Conservation (phyloP, 2,329 filamentous ascomycete genomes). For the Biscogniauxia marginata region DNA sequence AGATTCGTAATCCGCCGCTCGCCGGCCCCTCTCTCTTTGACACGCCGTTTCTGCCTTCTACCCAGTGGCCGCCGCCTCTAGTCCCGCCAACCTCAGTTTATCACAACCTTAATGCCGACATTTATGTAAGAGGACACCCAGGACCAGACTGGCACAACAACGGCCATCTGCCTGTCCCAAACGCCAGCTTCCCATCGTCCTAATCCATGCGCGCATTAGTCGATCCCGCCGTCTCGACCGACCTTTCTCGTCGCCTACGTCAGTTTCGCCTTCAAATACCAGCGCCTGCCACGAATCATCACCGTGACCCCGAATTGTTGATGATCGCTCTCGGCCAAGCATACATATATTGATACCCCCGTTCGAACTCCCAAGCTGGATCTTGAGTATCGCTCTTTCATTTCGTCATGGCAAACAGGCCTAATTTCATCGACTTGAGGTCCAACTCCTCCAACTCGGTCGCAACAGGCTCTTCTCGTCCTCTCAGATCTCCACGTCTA, state of each 20-base stretch:
- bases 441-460: constrained; percentile 54
- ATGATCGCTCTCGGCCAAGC: not conserved
- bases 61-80: not conserved
- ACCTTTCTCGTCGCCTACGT: not conserved
- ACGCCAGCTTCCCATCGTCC: not conserved
- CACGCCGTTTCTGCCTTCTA: not conserved
- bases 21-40: not conserved
- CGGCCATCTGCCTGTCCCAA: not conserved
- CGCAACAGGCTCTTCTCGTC: constrained; percentile 45
- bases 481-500: constrained; percentile 70
- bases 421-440: constrained; percentile 59
- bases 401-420: constrained; percentile 52
- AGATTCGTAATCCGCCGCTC: not conserved
- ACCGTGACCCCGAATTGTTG: not conserved
- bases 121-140: not conserved
- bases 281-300: not conserved
- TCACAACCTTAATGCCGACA: not conserved
- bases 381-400: not conserved
- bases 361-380: not conserved
- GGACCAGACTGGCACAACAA: not conserved
- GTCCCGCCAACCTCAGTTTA: not conserved
- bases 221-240: not conserved
- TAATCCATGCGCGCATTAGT: not conserved
- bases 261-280: not conserved
- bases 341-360: not conserved